These are phyloP conservation scores for Sporothrix protearum DNA, from an alignment of 2,329 filamentous ascomycete genomes.

Conservation along the genomic window DNA sequence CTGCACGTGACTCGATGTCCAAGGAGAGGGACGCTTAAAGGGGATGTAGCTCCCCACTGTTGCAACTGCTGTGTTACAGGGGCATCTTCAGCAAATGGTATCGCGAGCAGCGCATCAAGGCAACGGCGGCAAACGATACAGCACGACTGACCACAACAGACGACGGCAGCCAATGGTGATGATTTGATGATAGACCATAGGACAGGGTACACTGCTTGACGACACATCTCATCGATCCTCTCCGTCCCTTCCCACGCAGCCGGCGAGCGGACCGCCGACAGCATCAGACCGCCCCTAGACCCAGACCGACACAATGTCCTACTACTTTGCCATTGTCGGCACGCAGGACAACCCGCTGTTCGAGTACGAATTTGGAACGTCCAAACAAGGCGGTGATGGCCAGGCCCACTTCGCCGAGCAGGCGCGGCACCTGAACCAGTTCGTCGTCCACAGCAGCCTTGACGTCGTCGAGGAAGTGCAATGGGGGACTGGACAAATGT, in stretches of 20 bases:
- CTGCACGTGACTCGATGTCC: not conserved
- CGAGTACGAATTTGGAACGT: constrained; percentile 94
- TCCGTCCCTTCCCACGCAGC: not conserved
- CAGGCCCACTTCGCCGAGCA: constrained; percentile 83
- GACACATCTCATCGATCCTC: too few relatives aligned
- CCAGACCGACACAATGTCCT: constrained; percentile 67
- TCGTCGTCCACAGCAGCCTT: constrained; percentile 88
- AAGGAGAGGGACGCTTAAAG: not conserved
- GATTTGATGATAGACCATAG: too few relatives aligned
- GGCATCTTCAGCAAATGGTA: not conserved
- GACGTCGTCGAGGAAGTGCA: constrained; percentile 96
- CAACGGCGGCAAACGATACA: not conserved
- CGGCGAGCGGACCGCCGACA: not conserved
- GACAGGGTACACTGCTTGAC: not conserved
- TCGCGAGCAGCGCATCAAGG: not conserved
- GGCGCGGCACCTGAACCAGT: constrained; percentile 91
- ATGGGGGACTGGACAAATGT: constrained; percentile 86
- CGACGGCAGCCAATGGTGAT: not conserved
- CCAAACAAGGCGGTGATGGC: constrained; percentile 92
- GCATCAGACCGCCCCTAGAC: not conserved
- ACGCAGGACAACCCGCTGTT: constrained; percentile 95
- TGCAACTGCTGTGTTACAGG: not conserved
- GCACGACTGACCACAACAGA: too few relatives aligned
- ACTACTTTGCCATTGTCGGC: constrained; percentile 96
- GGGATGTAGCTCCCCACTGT: not conserved